Evolutionary conservation across 163 green algal species (phyloP).

Genomic region (Volvox carteri): DNA sequence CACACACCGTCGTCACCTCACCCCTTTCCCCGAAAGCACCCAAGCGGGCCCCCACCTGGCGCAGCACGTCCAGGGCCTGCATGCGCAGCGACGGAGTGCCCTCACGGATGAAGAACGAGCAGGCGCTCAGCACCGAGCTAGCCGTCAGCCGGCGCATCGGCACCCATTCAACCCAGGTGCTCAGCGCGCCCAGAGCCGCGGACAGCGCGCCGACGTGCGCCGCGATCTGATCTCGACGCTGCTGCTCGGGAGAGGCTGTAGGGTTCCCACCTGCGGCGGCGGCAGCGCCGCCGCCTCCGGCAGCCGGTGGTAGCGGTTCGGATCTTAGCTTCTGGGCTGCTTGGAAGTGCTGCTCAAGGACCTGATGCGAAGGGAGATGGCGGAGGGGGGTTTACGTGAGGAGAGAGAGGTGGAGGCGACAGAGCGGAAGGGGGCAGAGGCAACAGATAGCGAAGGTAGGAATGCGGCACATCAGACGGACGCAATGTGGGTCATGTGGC

Average conservation of each 20-base stretch:
- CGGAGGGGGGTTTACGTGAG: background rate
- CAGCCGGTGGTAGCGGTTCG: background rate
- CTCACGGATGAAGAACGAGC: conserved; percentile 63
- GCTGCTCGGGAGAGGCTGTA: background rate
- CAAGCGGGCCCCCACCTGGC: conserved; percentile 60
- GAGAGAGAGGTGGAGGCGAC: no score
- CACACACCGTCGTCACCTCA: no score
- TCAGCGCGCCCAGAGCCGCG: conserved; percentile 73
- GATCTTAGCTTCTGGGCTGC: conserved; percentile 56
- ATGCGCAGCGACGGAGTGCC: conserved; percentile 73
- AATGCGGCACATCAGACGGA: no score
- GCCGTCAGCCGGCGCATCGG: conserved; percentile 74
- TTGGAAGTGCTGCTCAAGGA: conserved; percentile 78
- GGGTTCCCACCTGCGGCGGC: background rate
- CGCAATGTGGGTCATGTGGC: no score
- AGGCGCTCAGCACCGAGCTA: conserved; percentile 79
- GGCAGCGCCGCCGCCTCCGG: background rate
- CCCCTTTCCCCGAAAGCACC: no score
- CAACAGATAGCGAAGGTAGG: no score
- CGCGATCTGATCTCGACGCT: background rate
- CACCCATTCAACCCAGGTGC: conserved; percentile 84
- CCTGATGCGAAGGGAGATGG: conserved; percentile 3
- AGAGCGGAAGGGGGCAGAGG: no score
- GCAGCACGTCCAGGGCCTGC: conserved; percentile 77
- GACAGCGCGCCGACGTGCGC: conserved; percentile 70